Evolutionary conservation across 2,329 filamentous ascomycete species (phyloP).

Genomic region (Chrysosporium queenslandicum): DNA sequence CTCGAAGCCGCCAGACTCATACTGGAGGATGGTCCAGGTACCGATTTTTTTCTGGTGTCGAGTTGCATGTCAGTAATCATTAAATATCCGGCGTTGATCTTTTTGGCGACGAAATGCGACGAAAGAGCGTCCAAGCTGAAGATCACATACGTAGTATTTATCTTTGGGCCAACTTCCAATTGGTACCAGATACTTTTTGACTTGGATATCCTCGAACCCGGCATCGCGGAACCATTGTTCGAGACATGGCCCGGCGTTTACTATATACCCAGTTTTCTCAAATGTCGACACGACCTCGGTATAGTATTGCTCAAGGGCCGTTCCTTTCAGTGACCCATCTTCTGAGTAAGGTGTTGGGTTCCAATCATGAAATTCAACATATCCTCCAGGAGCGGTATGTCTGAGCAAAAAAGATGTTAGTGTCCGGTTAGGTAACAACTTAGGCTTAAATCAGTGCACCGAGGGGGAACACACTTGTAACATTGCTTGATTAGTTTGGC

Average conservation of each 20-base stretch:
- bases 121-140: too few species aligned
- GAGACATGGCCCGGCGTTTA: slow-evolving; percentile 14
- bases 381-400: slow-evolving; percentile 21
- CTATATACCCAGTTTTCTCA: slow-evolving; percentile 15
- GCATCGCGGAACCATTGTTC: slow-evolving; percentile 19
- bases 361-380: slow-evolving; percentile 31
- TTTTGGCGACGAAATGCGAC: too few species aligned
- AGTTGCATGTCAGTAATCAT: neutral
- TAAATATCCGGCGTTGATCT: too few species aligned
- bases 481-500: neutral
- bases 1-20: slow-evolving; percentile 18
- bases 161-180: slow-evolving; percentile 24
- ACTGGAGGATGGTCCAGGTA: slow-evolving; percentile 12
- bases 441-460: neutral
- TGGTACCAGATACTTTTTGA: slow-evolving; percentile 20
- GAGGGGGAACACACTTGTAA: slow-evolving; percentile 2
- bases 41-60: slow-evolving; percentile 18
- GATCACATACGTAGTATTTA: slow-evolving; percentile 14
- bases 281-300: neutral
- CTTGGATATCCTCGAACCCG: slow-evolving; percentile 20
- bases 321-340: slow-evolving; percentile 10
- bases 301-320: neutral
- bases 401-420: neutral
- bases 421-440: neutral
- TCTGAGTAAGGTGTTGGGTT: slow-evolving; percentile 2